These are phyloP conservation scores for Aquilaria malaccensis DNA, from an alignment of 345 rosid species.

Conservation along the genomic window DNA sequence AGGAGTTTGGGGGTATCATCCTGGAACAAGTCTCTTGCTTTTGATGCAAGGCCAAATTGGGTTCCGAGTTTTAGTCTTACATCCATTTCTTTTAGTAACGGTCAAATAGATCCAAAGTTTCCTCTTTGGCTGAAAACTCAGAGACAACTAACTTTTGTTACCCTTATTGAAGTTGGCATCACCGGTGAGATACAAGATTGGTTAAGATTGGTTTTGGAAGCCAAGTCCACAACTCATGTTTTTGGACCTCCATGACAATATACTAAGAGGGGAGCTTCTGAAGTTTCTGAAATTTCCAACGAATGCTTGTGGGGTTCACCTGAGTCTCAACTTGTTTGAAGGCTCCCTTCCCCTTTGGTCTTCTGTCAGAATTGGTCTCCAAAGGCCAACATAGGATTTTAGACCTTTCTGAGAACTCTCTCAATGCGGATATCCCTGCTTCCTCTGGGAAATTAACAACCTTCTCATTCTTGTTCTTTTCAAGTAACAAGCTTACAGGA, in stretches of 20 bases:
- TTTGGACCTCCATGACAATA: too few relatives aligned
- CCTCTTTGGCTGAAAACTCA: slow-evolving; percentile 32
- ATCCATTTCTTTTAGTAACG: slow-evolving; percentile 12
- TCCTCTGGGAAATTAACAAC: slow-evolving; percentile 6
- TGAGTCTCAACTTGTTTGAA: not conserved
- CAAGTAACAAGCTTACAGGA: slow-evolving; percentile 11
- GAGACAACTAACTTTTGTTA: not conserved
- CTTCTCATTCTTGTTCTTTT: not conserved
- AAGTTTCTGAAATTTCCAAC: not conserved
- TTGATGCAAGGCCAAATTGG: slow-evolving; percentile 26
- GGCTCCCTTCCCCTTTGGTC: not conserved
- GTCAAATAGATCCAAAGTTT: slow-evolving; percentile 24
- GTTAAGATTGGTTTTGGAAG: slow-evolving; percentile 3
- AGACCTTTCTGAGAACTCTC: slow-evolving; percentile 9
- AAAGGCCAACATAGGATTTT: not conserved
- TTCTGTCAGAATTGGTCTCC: not conserved
- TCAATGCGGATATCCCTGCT: slow-evolving; percentile 16
- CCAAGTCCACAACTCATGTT: too few relatives aligned
- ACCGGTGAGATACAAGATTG: slow-evolving; percentile 17
- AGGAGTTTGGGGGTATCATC: not conserved
- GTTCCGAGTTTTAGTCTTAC: slow-evolving; percentile 22
- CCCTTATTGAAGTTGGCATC: slow-evolving; percentile 14
- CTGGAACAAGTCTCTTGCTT: slow-evolving; percentile 13
- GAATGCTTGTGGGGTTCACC: not conserved
- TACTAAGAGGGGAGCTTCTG: not conserved